Conservation (phyloP, 129 eudicot genomes). For the Smallanthus sonchifolius region DNA sequence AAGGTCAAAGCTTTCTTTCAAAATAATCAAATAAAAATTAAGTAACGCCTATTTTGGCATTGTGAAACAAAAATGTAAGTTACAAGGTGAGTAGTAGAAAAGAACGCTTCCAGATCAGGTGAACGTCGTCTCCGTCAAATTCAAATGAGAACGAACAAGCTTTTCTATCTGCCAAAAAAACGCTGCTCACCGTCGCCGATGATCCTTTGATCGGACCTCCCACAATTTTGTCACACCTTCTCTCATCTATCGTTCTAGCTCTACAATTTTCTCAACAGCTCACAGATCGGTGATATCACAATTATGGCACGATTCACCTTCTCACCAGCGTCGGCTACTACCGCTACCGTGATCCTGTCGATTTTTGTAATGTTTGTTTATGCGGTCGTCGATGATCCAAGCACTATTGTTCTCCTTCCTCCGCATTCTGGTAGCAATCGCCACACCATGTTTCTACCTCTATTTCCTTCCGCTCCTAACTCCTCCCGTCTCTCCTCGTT, state of each 20-base stretch:
- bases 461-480: conserved; percentile 34
- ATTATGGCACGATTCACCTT: conserved; percentile 28
- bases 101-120: conserved; percentile 27
- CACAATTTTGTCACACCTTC: background rate
- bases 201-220: conserved; percentile 14
- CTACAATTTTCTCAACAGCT: background rate
- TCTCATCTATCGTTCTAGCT: background rate
- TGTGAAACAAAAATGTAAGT: no score
- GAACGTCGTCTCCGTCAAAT: conserved; percentile 9
- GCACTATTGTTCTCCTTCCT: conserved; percentile 23
- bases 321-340: background rate
- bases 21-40: background rate
- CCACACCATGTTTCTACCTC: conserved; percentile 56
- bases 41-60: background rate
- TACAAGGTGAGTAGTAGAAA: background rate
- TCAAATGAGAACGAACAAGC: conserved; percentile 2
- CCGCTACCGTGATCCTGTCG: conserved; percentile 6
- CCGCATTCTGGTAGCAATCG: conserved; percentile 32
- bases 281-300: conserved; percentile 15
- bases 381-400: conserved; percentile 26
- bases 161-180: background rate
- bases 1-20: no score
- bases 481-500: conserved; percentile 29
- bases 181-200: conserved; percentile 14
- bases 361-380: conserved; percentile 3